A percentile compares a stretch with the other conserved stretches of the same genome.
phyloP scores from a whole-genome alignment of 2,329 filamentous ascomycete genomes.

The Penicillium sp. region DNA sequence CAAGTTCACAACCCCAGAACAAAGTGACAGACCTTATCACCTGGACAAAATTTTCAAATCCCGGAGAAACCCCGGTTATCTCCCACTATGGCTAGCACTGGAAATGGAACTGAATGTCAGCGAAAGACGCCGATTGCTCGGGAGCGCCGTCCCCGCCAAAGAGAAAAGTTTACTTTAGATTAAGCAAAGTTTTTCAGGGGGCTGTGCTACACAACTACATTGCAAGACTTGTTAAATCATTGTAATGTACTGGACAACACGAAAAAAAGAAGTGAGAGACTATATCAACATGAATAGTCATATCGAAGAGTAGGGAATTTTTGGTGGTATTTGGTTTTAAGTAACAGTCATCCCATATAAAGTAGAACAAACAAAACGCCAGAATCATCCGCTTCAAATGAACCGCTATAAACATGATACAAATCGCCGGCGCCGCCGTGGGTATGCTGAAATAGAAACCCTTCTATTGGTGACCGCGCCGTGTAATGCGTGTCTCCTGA shows the following conservation, averaged over 20 bases:
- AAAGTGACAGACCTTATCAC: background rate
- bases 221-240: no score
- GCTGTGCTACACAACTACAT: background rate
- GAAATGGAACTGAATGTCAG: background rate
- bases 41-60: background rate
- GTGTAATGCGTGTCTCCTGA: slow-evolving; percentile 15
- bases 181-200: background rate
- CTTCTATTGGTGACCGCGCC: slow-evolving; percentile 18
- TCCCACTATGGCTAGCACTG: background rate
- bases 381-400: slow-evolving; percentile 20
- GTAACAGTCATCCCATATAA: slow-evolving; percentile 18
- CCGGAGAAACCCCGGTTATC: background rate
- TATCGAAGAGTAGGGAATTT: background rate
- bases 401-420: slow-evolving; percentile 29
- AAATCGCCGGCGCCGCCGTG: slow-evolving; percentile 17
- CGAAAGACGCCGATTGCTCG: background rate
- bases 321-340: slow-evolving; percentile 18
- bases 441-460: slow-evolving; percentile 25
- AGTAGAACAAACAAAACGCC: slow-evolving; percentile 24
- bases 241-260: no score
- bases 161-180: background rate
- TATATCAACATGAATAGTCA: no score
- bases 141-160: background rate
- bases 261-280: background rate
- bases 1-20: no score